Evolutionary conservation across 805 yeast species (phyloP).

Genomic region (Ogataea polymorpha): DNA sequence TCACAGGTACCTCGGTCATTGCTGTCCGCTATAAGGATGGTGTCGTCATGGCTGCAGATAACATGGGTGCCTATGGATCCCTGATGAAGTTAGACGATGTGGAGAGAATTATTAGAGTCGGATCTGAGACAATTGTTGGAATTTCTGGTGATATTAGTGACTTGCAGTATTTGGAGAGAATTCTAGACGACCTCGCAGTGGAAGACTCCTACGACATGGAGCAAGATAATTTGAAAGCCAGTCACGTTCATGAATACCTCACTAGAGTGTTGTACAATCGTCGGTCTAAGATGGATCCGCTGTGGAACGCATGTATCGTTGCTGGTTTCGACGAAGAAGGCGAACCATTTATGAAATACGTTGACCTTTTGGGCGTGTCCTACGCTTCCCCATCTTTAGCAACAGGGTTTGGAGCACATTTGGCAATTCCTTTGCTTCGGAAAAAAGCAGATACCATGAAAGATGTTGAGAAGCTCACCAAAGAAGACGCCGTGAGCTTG

Average conservation of each 20-base stretch:
- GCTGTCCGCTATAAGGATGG: slow-evolving; percentile 90
- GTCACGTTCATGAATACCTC: slow-evolving; percentile 83
- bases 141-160: slow-evolving; percentile 93
- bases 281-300: slow-evolving; percentile 90
- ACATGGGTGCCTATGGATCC: slow-evolving; percentile 90
- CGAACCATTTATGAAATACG: slow-evolving; percentile 76
- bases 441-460: slow-evolving; percentile 75
- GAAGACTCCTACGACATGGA: slow-evolving; percentile 78
- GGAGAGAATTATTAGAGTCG: slow-evolving; percentile 83
- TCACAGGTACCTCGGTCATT: slow-evolving; percentile 94
- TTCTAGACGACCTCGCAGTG: slow-evolving; percentile 73
- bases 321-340: slow-evolving; percentile 78
- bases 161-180: slow-evolving; percentile 75
- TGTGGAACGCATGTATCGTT: slow-evolving; percentile 91
- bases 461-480: slow-evolving; percentile 65
- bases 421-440: slow-evolving; percentile 90
- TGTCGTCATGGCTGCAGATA: slow-evolving; percentile 92
- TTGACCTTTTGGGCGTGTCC: slow-evolving; percentile 88
- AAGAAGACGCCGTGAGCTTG: slow-evolving; percentile 73
- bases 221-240: slow-evolving; percentile 66
- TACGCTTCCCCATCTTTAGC: slow-evolving; percentile 87
- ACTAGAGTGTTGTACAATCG: slow-evolving; percentile 81
- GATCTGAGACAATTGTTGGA: slow-evolving; percentile 85
- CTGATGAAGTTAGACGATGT: slow-evolving; percentile 80
- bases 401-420: slow-evolving; percentile 94